These are phyloP conservation scores for Cercis canadensis DNA, from an alignment of 306 rosid species.

Conservation along the genomic window DNA sequence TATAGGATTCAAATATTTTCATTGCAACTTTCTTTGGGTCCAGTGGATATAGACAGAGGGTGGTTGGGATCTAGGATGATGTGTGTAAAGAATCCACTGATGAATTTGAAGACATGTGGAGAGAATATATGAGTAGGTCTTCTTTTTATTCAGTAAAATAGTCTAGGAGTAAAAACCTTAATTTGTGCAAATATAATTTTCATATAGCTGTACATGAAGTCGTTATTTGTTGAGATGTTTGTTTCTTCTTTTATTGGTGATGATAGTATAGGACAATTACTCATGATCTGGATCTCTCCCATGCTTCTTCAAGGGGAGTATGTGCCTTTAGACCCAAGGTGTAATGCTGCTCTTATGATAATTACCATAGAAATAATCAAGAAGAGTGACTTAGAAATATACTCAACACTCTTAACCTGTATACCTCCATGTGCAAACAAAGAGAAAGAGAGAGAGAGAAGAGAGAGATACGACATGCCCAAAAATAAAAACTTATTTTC, in stretches of 20 bases:
- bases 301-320: not conserved
- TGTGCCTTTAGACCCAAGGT: not conserved
- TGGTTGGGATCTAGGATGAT: no score
- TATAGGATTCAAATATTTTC: not conserved
- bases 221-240: not conserved
- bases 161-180: not conserved
- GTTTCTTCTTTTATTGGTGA: not conserved
- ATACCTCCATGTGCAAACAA: not conserved
- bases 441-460: not conserved
- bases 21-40: not conserved
- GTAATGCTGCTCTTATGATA: not conserved
- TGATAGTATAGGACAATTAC: not conserved
- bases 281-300: not conserved
- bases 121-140: not conserved
- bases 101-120: not conserved
- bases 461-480: conserved; percentile 3
- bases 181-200: not conserved
- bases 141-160: not conserved
- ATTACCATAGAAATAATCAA: not conserved
- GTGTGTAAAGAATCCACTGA: not conserved
- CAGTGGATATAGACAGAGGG: not conserved
- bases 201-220: not conserved
- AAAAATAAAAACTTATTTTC: not conserved
- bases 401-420: not conserved
- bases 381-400: not conserved